Percentiles rank a stretch among this genome's conserved stretches.
phyloP scores from a whole-genome alignment of 768 basidiomycete genomes.

The Chalciporus pseudorubinellus region DNA sequence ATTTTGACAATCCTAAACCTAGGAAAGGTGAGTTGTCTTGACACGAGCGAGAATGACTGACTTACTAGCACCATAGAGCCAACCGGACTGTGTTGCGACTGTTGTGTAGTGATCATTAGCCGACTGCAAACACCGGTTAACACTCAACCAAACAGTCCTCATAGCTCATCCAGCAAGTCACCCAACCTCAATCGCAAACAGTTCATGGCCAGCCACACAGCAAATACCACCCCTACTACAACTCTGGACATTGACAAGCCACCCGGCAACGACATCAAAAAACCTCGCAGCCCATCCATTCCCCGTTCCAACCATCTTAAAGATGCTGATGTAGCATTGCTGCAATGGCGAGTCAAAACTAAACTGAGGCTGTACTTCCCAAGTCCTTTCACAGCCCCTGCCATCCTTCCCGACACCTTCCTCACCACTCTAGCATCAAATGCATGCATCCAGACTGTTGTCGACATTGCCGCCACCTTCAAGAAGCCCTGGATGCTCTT shows the following conservation, averaged over 20 bases:
- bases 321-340: background rate
- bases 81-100: background rate
- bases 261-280: background rate
- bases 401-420: constrained; percentile 26
- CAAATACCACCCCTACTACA: too few relatives aligned
- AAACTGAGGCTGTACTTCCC: background rate
- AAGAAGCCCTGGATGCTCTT: constrained; percentile 7
- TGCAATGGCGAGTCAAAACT: constrained; percentile 4
- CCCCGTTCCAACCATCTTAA: constrained; percentile 7
- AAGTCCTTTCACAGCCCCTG: background rate
- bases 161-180: constrained; percentile 9
- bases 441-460: constrained; percentile 9
- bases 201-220: constrained; percentile 13
- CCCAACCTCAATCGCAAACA: constrained; percentile 25
- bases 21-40: constrained; percentile 15
- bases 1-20: constrained; percentile 32
- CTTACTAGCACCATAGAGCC: background rate
- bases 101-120: background rate
- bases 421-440: constrained; percentile 25
- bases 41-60: background rate
- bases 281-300: constrained; percentile 1
- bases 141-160: background rate
- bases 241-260: background rate
- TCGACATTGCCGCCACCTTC: constrained; percentile 13
- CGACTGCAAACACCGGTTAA: background rate